These are phyloP conservation scores for Suhomyces guaymorum DNA, from an alignment of 1,139 yeast genomes.

Conservation along the genomic window DNA sequence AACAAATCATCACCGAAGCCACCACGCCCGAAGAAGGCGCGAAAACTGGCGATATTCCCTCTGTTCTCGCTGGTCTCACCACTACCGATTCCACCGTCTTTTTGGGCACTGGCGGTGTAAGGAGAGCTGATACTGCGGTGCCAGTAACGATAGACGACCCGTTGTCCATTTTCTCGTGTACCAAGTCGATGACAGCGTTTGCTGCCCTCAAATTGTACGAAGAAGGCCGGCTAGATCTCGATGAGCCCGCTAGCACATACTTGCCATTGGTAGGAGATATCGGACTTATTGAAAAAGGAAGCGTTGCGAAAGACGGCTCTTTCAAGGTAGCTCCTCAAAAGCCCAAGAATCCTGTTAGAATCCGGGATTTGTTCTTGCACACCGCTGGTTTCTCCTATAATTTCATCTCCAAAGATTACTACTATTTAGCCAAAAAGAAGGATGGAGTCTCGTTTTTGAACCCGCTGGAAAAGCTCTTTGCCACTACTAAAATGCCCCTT, in stretches of 20 bases:
- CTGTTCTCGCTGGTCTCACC: constrained; percentile 33
- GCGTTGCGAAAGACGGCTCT: constrained; percentile 31
- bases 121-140: constrained; percentile 17
- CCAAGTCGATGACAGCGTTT: constrained; percentile 50
- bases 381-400: constrained; percentile 55
- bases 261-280: constrained; percentile 45
- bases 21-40: constrained; percentile 8
- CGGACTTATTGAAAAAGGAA: constrained; percentile 40
- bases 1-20: constrained; percentile 4
- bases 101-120: constrained; percentile 28
- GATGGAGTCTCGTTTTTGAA: constrained; percentile 14
- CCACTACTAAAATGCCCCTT: constrained; percentile 40
- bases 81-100: constrained; percentile 24
- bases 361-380: constrained; percentile 51
- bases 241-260: constrained; percentile 39
- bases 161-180: constrained; percentile 46
- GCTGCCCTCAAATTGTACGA: constrained; percentile 50
- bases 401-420: constrained; percentile 37
- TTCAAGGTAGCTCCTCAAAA: constrained; percentile 29
- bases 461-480: constrained; percentile 31
- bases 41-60: constrained; percentile 21
- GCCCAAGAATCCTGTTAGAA: constrained; percentile 43
- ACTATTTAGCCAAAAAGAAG: constrained; percentile 22
- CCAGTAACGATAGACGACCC: constrained; percentile 25
- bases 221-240: constrained; percentile 43